Percentiles rank a stretch among this genome's conserved stretches.
These are phyloP conservation scores for Fusarium euwallaceae DNA, from an alignment of 2,329 filamentous ascomycete species.

Conservation along the genomic window DNA sequence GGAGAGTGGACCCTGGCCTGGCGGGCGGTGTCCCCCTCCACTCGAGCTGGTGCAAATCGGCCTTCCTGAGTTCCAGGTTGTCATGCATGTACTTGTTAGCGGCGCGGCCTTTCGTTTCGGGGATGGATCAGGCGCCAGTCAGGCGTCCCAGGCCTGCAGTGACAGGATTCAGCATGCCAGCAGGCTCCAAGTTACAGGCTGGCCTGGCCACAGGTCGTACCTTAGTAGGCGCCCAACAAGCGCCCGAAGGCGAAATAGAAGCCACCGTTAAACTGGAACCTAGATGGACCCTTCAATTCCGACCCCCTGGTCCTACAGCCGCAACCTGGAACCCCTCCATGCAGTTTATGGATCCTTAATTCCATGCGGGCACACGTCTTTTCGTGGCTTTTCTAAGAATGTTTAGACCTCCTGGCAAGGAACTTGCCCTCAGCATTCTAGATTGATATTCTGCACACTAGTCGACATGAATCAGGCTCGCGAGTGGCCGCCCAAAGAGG, in stretches of 20 bases:
- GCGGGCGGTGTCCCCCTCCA: conserved; percentile 38
- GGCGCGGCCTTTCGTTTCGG: conserved; percentile 39
- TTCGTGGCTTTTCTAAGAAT: not conserved
- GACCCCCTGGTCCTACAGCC: conserved; percentile 30
- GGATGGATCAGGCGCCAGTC: conserved; percentile 40
- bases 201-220: conserved; percentile 6
- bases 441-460: not conserved
- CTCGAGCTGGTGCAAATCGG: conserved; percentile 1
- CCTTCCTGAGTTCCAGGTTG: not conserved
- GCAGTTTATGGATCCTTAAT: conserved; percentile 24
- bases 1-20: conserved; percentile 43
- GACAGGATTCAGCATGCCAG: conserved; percentile 11
- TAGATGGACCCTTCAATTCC: conserved; percentile 23
- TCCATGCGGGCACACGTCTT: not conserved
- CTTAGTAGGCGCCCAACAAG: conserved; percentile 37
- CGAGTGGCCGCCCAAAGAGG: conserved; percentile 14
- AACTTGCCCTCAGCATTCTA: not conserved
- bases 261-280: conserved; percentile 17
- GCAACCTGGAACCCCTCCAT: conserved; percentile 33
- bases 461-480: not conserved
- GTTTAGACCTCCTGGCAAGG: not conserved
- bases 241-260: conserved; percentile 25
- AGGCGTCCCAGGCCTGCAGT: conserved; percentile 35
- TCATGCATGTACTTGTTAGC: conserved; percentile 19
- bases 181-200: conserved; percentile 27